Evolutionary conservation across 2,329 filamentous ascomycete species (phyloP), one percentile per base, ranked within the genome.

Genomic region (Colletotrichum sp.): DNA sequence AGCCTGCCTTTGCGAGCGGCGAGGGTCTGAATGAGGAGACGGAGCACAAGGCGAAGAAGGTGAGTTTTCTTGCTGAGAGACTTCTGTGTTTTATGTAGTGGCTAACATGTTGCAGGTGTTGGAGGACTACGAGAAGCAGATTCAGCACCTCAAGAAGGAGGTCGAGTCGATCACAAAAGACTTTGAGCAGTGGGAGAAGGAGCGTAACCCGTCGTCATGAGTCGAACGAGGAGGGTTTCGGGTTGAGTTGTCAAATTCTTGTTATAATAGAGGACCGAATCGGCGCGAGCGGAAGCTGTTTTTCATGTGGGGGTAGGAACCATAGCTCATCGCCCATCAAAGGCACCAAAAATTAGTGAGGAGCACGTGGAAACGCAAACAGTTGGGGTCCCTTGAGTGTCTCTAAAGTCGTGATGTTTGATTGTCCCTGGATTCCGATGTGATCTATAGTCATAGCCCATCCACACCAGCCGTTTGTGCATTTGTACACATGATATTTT

Each of bases 41-140:
- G 34, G 91, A 95, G 83, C 89, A 88, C 75, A 93, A 93, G 83
- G 91, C 94, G 57, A 95, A 95, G 84, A 95, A 95, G 90, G 94
- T 95, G 83, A 80, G 89, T 64, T 36, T 5, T n/a, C 10, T 9
- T n/a, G 15, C 0, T 18, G 7, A 24, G 12, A 18, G 39, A 2
- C 10, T 2, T 48, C 6, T 16, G 15, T 6, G 18, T 48, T 12
- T 48, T 0, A n/a, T 4, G 44, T n/a, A 22, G n/a, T 48, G 75
- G 75, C 77, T 80, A 68, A 82, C 78, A 6, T 16, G 1, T 39
- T 62, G 32, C 34, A 95, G 94, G 93, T 96, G 63, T 85, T 96
- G 80, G 93, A 94, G 80, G 94, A 96, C 81, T 96, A 96, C 83
- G 93, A 96, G 83, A 94, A 93, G 83, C 95, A 96, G 86, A 88